These are phyloP conservation scores for Wickerhamomyces xylosicus DNA, from an alignment of 805 yeast species.

Conservation along the genomic window DNA sequence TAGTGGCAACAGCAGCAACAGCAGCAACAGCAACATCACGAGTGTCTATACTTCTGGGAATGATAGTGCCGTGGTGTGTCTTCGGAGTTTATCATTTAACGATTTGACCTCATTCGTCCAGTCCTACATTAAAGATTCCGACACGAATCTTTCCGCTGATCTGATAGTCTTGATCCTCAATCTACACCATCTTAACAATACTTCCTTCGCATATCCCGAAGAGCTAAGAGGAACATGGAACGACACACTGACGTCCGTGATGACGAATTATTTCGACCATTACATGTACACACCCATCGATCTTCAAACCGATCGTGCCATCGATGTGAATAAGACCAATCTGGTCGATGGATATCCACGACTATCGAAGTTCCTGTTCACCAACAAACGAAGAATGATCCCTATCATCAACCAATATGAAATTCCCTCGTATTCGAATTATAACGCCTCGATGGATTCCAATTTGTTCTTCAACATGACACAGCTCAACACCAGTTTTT, in stretches of 20 bases:
- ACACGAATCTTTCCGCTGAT: conserved; percentile 36
- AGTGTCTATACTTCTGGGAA: no score
- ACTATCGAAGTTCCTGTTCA: conserved; percentile 24
- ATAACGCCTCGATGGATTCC: conserved; percentile 17
- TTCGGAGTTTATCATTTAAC: conserved; percentile 16
- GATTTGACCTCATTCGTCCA: conserved; percentile 21
- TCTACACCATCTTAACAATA: conserved; percentile 17
- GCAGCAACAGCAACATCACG: no score
- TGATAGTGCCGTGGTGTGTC: conserved; percentile 9
- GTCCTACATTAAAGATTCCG: conserved; percentile 27
- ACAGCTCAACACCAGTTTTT: conserved; percentile 5
- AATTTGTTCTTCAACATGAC: conserved; percentile 14
- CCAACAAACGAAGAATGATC: conserved; percentile 24
- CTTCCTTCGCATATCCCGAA: conserved; percentile 1
- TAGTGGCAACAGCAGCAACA: no score
- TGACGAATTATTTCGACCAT: conserved; percentile 8
- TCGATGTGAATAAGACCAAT: conserved; percentile 10
- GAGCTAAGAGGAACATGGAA: conserved; percentile 6
- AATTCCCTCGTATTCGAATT: conserved; percentile 21
- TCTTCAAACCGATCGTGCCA: conserved; percentile 13
- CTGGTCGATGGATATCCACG: conserved; percentile 25
- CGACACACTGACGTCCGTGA: conserved; percentile 17
- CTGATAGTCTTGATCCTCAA: conserved; percentile 30
- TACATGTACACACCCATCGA: conserved; percentile 22
- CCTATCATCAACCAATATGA: conserved; percentile 24